These are phyloP conservation scores for Thalassiosira livingstoniorum DNA, from an alignment of 352 stramenopile species.

Conservation along the genomic window DNA sequence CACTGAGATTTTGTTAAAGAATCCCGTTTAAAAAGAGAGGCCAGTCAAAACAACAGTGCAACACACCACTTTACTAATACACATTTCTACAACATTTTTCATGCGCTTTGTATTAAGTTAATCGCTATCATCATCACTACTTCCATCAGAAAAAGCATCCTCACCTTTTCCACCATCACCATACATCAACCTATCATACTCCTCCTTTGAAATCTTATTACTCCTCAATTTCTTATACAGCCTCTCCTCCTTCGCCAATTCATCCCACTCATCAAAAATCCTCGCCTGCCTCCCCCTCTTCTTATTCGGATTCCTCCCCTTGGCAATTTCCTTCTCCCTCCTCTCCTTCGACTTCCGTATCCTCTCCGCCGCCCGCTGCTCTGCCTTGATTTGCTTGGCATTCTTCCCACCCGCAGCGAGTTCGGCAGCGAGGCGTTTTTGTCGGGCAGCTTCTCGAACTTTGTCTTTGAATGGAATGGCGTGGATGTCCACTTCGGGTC, in stretches of 20 bases:
- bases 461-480: constrained; percentile 96
- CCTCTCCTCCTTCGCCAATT: constrained; percentile 96
- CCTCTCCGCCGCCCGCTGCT: constrained; percentile 74
- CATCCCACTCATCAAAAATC: constrained; percentile 99
- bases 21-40: too few relatives aligned
- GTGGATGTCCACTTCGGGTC: constrained; percentile 90
- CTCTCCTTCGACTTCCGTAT: constrained; percentile 79
- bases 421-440: constrained; percentile 92
- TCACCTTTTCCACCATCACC: constrained; percentile 37
- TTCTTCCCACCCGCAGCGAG: constrained; percentile 84
- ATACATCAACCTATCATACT: constrained; percentile 79
- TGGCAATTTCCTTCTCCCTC: constrained; percentile 77
- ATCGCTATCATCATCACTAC: constrained; percentile 47
- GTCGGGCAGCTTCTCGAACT: constrained; percentile 93
- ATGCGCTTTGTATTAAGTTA: too few relatives aligned
- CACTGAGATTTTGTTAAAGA: too few relatives aligned
- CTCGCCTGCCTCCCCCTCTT: constrained; percentile 96
- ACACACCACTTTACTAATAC: too few relatives aligned
- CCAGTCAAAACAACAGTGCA: too few relatives aligned
- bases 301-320: constrained; percentile 89
- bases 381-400: constrained; percentile 86
- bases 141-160: constrained; percentile 23
- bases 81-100: too few relatives aligned
- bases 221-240: constrained; percentile 97
- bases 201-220: constrained; percentile 96